A percentile compares a stretch with the other conserved stretches of the same genome.
Conservation (phyloP, 306 rosid species). For the Prosopis cineraria region DNA sequence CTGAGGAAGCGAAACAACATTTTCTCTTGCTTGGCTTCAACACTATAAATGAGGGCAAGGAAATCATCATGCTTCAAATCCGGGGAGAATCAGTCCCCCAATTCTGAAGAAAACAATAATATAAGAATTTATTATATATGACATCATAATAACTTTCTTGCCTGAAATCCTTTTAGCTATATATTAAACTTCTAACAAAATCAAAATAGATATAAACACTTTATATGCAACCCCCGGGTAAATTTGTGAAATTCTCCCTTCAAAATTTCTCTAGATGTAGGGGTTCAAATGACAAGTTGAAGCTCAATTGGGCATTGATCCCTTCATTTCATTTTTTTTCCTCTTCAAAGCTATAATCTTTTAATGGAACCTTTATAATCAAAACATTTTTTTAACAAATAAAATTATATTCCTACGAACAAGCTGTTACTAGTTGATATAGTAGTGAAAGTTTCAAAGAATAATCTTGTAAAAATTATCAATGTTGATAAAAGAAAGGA, state of each 20-base stretch:
- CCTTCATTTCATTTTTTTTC: background rate
- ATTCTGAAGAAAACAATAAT: background rate
- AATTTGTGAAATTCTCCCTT: background rate
- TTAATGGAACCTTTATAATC: background rate
- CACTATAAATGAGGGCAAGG: too few species aligned
- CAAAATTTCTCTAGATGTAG: background rate
- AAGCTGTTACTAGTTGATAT: too few species aligned
- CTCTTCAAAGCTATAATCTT: background rate
- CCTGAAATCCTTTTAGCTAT: background rate
- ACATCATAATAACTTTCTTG: background rate
- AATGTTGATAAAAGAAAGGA: background rate
- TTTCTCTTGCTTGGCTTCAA: background rate
- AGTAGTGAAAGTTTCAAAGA: too few species aligned
- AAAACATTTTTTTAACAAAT: background rate
- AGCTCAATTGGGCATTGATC: background rate
- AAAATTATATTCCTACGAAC: background rate
- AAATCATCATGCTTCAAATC: too few species aligned
- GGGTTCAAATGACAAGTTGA: background rate
- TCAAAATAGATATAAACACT: background rate
- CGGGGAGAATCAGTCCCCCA: too few species aligned
- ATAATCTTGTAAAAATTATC: background rate
- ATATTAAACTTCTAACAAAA: background rate
- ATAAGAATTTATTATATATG: background rate
- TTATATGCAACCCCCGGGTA: background rate
- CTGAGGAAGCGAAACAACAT: background rate